These are phyloP conservation scores for Yamadazyma pseudoaaseri DNA, from an alignment of 1,139 yeast genomes.

Conservation along the genomic window DNA sequence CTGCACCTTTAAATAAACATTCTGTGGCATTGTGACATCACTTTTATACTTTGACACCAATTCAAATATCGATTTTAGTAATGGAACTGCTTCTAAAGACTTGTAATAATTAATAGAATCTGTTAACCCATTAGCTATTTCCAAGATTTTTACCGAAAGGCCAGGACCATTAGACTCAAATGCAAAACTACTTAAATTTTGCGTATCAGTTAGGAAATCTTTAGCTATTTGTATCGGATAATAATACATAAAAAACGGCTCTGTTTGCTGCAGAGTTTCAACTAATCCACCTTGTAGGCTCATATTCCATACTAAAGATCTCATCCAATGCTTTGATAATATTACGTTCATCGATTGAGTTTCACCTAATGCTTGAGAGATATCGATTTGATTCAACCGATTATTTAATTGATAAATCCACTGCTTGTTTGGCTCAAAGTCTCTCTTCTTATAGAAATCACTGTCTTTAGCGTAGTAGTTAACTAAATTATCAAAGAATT, in stretches of 20 bases:
- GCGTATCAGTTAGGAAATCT: constrained; percentile 24
- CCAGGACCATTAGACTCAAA: constrained; percentile 39
- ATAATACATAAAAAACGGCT: constrained; percentile 18
- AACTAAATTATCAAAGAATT: constrained; percentile 26
- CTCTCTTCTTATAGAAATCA: neutral
- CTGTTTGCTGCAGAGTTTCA: constrained; percentile 1
- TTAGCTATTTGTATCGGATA: constrained; percentile 31
- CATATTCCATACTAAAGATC: constrained; percentile 33
- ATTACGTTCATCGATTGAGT: constrained; percentile 31
- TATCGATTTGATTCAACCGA: constrained; percentile 20
- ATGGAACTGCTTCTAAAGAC: constrained; percentile 6
- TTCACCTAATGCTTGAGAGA: constrained; percentile 18
- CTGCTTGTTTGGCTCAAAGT: constrained; percentile 10
- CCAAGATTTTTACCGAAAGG: constrained; percentile 29
- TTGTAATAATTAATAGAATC: constrained; percentile 18
- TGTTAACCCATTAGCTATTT: constrained; percentile 27
- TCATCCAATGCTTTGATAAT: constrained; percentile 34
- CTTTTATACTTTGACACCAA: constrained; percentile 21
- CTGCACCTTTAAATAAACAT: constrained; percentile 19
- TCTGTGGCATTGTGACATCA: constrained; percentile 21
- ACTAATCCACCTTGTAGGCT: constrained; percentile 20
- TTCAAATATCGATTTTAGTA: constrained; percentile 18
- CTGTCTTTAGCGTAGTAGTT: constrained; percentile 8
- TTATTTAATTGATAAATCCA: constrained; percentile 28
- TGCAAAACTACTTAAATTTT: constrained; percentile 26